These are phyloP conservation scores for Sporothrix dimorphospora DNA, from an alignment of 2,329 filamentous ascomycete genomes.

Conservation along the genomic window DNA sequence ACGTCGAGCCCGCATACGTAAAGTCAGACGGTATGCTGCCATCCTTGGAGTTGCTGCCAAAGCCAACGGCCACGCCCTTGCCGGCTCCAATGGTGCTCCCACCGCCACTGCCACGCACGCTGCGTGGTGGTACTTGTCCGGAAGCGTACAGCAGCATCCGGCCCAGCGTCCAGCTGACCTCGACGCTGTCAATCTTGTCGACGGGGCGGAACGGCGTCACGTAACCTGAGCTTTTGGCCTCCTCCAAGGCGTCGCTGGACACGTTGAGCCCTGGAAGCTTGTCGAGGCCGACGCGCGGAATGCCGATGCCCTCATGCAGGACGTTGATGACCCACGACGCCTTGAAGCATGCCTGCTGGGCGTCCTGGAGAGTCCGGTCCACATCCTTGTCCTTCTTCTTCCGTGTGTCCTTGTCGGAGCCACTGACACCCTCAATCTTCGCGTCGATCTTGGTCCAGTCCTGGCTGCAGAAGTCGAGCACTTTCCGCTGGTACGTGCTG, in stretches of 20 bases:
- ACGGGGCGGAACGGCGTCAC: slow-evolving; percentile 88
- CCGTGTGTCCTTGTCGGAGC: slow-evolving; percentile 63
- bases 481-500: slow-evolving; percentile 81
- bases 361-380: slow-evolving; percentile 77
- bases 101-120: slow-evolving; percentile 32
- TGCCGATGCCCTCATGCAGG: slow-evolving; percentile 91
- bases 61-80: slow-evolving; percentile 74
- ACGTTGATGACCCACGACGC: slow-evolving; percentile 98
- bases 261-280: slow-evolving; percentile 65
- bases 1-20: slow-evolving; percentile 72
- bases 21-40: slow-evolving; percentile 71
- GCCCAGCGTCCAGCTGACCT: slow-evolving; percentile 96
- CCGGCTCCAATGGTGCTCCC: slow-evolving; percentile 41
- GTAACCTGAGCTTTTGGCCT: slow-evolving; percentile 74
- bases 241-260: slow-evolving; percentile 69
- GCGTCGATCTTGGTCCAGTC: slow-evolving; percentile 78
- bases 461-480: slow-evolving; percentile 81
- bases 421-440: slow-evolving; percentile 63
- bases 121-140: slow-evolving; percentile 75
- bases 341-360: slow-evolving; percentile 93
- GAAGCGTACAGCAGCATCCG: slow-evolving; percentile 96
- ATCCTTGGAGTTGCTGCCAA: slow-evolving; percentile 77
- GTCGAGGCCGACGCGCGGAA: slow-evolving; percentile 83
- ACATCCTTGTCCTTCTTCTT: slow-evolving; percentile 51
- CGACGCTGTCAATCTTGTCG: slow-evolving; percentile 85